phyloP scores from a whole-genome alignment of 768 basidiomycete species.

The Termitomyces sp. region DNA sequence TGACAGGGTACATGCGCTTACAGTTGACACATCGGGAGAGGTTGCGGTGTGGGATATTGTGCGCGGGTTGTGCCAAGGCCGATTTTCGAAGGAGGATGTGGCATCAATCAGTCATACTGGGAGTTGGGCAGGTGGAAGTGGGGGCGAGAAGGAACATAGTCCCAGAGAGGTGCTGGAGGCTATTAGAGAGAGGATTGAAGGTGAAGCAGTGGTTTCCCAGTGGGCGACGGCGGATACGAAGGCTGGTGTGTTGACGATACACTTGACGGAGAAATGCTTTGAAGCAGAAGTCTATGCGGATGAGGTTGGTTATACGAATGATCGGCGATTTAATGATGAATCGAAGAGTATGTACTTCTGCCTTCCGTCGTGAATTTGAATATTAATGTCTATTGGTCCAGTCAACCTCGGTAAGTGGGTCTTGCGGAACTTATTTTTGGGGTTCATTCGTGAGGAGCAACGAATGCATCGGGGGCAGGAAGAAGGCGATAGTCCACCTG shows the following conservation, averaged over 20 bases:
- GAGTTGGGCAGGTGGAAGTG: slow-evolving; percentile 35
- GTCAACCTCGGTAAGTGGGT: slow-evolving; percentile 95
- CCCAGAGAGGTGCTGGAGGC: slow-evolving; percentile 83
- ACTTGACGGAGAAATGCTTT: slow-evolving; percentile 84
- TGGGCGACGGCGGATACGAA: slow-evolving; percentile 93
- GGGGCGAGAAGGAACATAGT: slow-evolving; percentile 47
- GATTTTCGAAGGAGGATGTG: slow-evolving; percentile 63
- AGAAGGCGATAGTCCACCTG: slow-evolving; percentile 20
- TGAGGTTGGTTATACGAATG: slow-evolving; percentile 68
- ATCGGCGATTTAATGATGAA: slow-evolving; percentile 69
- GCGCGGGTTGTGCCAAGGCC: slow-evolving; percentile 67
- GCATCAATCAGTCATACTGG: slow-evolving; percentile 46
- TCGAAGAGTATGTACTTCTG: slow-evolving; percentile 56
- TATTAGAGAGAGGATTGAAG: slow-evolving; percentile 89
- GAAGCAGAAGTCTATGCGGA: slow-evolving; percentile 95
- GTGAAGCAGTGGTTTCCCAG: slow-evolving; percentile 77
- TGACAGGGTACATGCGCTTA: slow-evolving; percentile 85
- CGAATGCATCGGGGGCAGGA: slow-evolving; percentile 30
- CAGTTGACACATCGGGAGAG: slow-evolving; percentile 83
- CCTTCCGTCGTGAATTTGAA: not conserved
- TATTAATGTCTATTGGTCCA: slow-evolving; percentile 22
- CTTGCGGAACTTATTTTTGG: slow-evolving; percentile 76
- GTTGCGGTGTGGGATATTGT: slow-evolving; percentile 94
- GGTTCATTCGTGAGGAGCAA: slow-evolving; percentile 70
- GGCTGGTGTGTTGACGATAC: slow-evolving; percentile 82